phyloP scores from a whole-genome alignment of 768 basidiomycete genomes.

The Tricholoma terreum region DNA sequence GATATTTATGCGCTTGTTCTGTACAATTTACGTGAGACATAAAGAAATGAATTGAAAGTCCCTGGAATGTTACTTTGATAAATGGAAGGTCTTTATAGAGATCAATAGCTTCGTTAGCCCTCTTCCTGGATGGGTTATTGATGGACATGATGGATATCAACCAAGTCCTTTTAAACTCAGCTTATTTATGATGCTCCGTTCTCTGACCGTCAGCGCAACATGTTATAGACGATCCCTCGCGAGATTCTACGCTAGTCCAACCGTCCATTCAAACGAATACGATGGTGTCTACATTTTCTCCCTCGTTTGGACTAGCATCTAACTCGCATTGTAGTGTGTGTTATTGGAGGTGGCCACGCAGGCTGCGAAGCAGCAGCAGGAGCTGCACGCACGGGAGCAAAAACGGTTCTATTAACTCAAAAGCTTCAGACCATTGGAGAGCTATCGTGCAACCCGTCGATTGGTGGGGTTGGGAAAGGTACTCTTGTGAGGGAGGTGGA shows the following conservation, averaged over 20 bases:
- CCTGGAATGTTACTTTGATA: constrained; percentile 9
- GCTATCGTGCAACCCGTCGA: constrained; percentile 88
- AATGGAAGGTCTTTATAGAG: constrained; percentile 20
- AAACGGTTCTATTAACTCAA: constrained; percentile 80
- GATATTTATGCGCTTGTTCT: constrained; percentile 36
- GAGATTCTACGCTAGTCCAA: not conserved
- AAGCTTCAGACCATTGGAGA: constrained; percentile 76
- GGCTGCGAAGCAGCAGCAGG: constrained; percentile 91
- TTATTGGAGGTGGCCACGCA: constrained; percentile 92
- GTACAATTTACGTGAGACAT: not conserved
- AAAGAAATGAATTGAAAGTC: not conserved
- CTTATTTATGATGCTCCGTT: constrained; percentile 4
- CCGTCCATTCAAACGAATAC: not conserved
- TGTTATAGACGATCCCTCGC: not conserved
- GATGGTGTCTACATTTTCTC: not conserved
- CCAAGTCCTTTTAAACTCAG: too few species aligned
- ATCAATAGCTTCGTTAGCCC: constrained; percentile 13
- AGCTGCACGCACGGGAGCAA: constrained; percentile 78
- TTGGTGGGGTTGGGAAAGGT: constrained; percentile 91
- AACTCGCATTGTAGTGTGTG: constrained; percentile 52
- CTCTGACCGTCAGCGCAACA: not conserved
- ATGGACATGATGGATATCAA: not conserved
- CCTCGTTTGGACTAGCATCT: not conserved
- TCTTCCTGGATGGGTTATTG: not conserved
- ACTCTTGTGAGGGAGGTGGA: constrained; percentile 90